Base-by-base conservation (phyloP, 179 eudicot species). In the Pouteria campechiana region DNA sequence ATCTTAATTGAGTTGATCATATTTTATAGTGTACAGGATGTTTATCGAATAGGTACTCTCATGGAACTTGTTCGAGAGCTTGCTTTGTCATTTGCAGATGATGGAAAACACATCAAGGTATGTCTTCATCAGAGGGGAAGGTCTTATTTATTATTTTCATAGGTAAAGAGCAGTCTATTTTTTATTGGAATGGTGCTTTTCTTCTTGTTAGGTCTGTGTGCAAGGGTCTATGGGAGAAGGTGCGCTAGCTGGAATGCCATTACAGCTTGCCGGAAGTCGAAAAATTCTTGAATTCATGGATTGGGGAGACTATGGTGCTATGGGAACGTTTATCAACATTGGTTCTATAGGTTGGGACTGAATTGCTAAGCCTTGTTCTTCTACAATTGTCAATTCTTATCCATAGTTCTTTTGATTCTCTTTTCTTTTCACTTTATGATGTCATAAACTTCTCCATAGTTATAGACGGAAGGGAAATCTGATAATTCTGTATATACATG, bases 191-290 rank as follows among this genome's bases (percentile, higher is more conserved):
- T 25, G 32, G 33, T 29, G 16, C 33, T 27, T 24, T 45, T 24
- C 21, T n/a, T 28, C 38, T 34, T 29, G 55, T 14, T 14, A 90
- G 96, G 98, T 90, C 20, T 90, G 94, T 57, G 98, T 86, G 37
- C 98, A 90, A 80, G 98, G 98, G 54, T 90, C 98, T 14, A 90
- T 90, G 98, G 98, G 96, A 39, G 79, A 76, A 62, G 98, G 98
- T 55, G 79, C 94, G 35, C 71, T 82, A 46, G 76, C 92, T 31
- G 98, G 98, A 39, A 90, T 87, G 80, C 98, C 98, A 16, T 67
- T 86, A 55, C 96, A 86, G 64, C 78, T 86, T 45, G 94, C 98
- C 39, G 98, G 96, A 46, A 82, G 69, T 51, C 66, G 88, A 23
- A 75, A 75, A 52, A 90, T 86, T 36, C 55, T 87, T 64, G 98